Percentiles rank a stretch among this genome's conserved stretches.
Evolutionary conservation across 2,329 filamentous ascomycete species (phyloP).

Genomic region (Tolypocladium endophyticum): DNA sequence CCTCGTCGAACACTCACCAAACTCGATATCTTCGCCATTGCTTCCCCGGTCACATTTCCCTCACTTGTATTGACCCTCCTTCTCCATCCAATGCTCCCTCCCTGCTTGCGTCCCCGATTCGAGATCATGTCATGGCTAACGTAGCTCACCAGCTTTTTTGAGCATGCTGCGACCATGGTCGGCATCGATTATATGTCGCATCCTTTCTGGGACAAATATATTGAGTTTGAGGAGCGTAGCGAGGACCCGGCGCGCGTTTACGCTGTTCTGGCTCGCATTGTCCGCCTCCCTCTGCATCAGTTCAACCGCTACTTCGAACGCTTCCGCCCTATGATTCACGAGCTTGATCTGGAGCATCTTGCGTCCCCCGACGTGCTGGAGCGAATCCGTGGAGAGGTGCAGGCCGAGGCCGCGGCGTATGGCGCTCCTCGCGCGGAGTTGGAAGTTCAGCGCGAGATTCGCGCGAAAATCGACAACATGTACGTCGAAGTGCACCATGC

Average conservation of each 20-base stretch:
- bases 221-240: conserved; percentile 89
- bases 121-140: conserved; percentile 14
- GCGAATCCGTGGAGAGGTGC: conserved; percentile 61
- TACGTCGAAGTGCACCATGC: conserved; percentile 72
- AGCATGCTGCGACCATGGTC: conserved; percentile 74
- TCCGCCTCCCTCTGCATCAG: conserved; percentile 88
- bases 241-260: conserved; percentile 80
- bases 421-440: conserved; percentile 50
- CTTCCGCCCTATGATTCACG: conserved; percentile 68
- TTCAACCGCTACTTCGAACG: conserved; percentile 92
- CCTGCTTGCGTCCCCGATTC: conserved; percentile 1
- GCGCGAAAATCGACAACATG: conserved; percentile 66
- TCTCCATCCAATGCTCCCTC: conserved; percentile 12
- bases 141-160: conserved; percentile 64
- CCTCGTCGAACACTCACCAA: conserved; percentile 17
- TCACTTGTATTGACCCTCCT: conserved; percentile 50
- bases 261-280: conserved; percentile 68
- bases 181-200: conserved; percentile 91
- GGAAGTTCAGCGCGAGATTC: conserved; percentile 75
- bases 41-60: conserved; percentile 33
- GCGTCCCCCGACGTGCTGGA: conserved; percentile 57
- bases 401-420: conserved; percentile 47
- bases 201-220: conserved; percentile 98
- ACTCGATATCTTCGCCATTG: conserved; percentile 39
- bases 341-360: conserved; percentile 62